phyloP scores from a whole-genome alignment of 179 eudicot species.

The Actinidia arguta region DNA sequence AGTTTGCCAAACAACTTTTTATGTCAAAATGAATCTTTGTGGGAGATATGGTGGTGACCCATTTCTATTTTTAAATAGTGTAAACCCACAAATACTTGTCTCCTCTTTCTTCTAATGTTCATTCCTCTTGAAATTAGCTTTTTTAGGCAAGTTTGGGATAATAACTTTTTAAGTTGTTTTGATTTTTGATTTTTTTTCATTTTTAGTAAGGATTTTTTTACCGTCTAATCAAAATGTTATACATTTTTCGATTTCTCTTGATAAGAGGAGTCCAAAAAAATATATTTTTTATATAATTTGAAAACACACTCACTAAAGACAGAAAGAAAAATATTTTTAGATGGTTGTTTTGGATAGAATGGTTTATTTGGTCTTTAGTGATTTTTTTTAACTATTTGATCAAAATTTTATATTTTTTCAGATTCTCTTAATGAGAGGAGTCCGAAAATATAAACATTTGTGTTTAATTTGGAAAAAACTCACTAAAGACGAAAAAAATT shows the following conservation, averaged over 20 bases:
- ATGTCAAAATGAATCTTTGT: neutral
- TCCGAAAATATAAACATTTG: neutral
- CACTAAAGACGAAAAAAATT: too few relatives aligned
- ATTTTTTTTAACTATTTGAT: too few relatives aligned
- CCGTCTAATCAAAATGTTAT: neutral
- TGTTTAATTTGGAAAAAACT: neutral
- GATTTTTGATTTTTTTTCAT: too few relatives aligned
- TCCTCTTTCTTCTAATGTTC: neutral
- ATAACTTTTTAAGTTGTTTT: neutral
- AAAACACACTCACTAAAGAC: too few relatives aligned
- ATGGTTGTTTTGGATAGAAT: too few relatives aligned
- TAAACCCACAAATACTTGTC: neutral
- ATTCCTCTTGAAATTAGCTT: constrained; percentile 15
- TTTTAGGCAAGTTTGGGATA: neutral
- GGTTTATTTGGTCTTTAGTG: too few relatives aligned
- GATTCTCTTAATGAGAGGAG: neutral
- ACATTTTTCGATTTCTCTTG: neutral
- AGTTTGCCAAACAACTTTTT: constrained; percentile 14
- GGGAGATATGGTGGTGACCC: neutral
- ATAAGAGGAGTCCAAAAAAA: neutral
- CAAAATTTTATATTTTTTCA: neutral
- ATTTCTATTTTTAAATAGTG: neutral
- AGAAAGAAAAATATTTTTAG: too few relatives aligned
- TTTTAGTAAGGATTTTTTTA: too few relatives aligned
- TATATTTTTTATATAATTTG: too few relatives aligned